phyloP scores from a whole-genome alignment of 352 stramenopile genomes.

The Elongisporangium prolatum region DNA sequence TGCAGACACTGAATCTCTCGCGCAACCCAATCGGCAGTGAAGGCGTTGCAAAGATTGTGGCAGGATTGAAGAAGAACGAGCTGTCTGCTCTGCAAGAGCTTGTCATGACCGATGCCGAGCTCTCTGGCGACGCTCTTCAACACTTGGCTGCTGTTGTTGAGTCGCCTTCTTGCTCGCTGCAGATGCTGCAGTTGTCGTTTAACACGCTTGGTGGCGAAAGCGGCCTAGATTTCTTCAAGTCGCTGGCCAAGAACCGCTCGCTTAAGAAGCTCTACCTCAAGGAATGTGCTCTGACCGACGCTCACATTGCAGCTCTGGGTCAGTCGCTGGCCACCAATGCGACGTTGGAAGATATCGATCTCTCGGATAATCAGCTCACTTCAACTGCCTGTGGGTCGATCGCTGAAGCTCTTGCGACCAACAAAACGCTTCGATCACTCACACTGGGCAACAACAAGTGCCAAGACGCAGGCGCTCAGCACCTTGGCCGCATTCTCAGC shows the following conservation, averaged over 20 bases:
- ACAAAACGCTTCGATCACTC: constrained; percentile 39
- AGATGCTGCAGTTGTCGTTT: constrained; percentile 65
- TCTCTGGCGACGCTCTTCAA: constrained; percentile 44
- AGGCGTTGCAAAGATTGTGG: constrained; percentile 31
- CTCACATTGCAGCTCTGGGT: constrained; percentile 31
- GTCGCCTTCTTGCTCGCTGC: constrained; percentile 38
- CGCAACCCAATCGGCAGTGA: constrained; percentile 54
- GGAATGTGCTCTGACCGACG: constrained; percentile 52
- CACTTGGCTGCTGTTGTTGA: constrained; percentile 38
- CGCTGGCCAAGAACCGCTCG: constrained; percentile 52
- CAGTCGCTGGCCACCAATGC: constrained; percentile 40
- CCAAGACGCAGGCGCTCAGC: constrained; percentile 36
- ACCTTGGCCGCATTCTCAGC: constrained; percentile 29
- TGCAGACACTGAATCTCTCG: constrained; percentile 50
- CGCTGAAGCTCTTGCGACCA: constrained; percentile 34
- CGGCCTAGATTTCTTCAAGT: constrained; percentile 43
- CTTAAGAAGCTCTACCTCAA: constrained; percentile 62
- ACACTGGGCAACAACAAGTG: constrained; percentile 60
- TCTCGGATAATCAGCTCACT: constrained; percentile 68
- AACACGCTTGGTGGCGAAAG: constrained; percentile 39
- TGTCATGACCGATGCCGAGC: constrained; percentile 33
- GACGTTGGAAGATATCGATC: constrained; percentile 49
- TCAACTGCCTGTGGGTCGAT: constrained; percentile 26
- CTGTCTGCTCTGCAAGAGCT: constrained; percentile 28
- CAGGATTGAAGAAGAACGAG: constrained; percentile 32